Percentiles rank a stretch among this genome's conserved stretches.
Conservation (phyloP, 148 eudicot genomes). For the Amaranthus hypochondriacus region DNA sequence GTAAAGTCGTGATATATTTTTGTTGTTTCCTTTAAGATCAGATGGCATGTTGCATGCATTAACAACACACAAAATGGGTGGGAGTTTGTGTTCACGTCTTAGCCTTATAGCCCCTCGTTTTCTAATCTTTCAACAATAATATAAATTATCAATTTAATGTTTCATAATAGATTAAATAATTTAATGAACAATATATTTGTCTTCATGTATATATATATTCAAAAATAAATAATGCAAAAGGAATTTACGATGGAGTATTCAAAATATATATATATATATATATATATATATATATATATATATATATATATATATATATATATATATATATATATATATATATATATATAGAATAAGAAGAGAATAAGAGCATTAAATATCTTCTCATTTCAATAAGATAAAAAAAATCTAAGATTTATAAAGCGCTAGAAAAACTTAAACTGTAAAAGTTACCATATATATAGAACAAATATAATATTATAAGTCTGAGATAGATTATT, state of each 20-base stretch:
- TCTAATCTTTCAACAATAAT: not conserved
- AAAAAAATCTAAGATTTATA: too few relatives aligned
- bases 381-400: too few relatives aligned
- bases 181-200: not conserved
- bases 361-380: too few relatives aligned
- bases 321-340: too few relatives aligned
- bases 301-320: too few relatives aligned
- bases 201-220: not conserved
- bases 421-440: too few relatives aligned
- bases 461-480: too few relatives aligned
- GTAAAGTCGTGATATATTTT: not conserved
- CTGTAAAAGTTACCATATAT: too few relatives aligned
- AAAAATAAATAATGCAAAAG: not conserved
- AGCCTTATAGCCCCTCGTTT: conserved; percentile 1
- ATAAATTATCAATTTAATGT: not conserved
- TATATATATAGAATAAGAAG: too few relatives aligned
- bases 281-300: too few relatives aligned
- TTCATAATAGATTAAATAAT: not conserved
- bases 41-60: conserved; percentile 10
- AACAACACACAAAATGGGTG: not conserved
- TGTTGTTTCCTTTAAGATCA: not conserved
- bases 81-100: not conserved
- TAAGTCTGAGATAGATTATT: too few relatives aligned
- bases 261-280: too few relatives aligned
- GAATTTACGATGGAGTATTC: not conserved